Evolutionary conservation across 495 filamentous ascomycete species (phyloP).

Genomic region (Sabuloglossum arenarium): DNA sequence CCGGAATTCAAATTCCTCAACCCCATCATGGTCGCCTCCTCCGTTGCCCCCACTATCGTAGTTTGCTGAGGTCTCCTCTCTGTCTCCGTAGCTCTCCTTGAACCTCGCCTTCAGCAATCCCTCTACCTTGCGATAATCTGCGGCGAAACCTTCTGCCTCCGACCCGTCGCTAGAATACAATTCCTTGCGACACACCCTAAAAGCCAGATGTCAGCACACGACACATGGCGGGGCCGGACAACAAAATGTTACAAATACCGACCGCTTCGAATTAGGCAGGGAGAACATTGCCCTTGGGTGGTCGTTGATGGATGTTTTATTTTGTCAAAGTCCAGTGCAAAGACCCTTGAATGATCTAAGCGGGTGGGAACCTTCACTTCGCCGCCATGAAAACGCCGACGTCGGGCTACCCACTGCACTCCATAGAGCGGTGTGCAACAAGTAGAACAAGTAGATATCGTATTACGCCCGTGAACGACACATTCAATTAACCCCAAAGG

Average conservation of each 20-base stretch:
- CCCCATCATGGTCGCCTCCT: conserved; percentile 8
- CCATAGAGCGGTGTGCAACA: too few relatives aligned
- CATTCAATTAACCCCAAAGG: too few relatives aligned
- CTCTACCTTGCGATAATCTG: conserved; percentile 6
- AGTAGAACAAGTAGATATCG: too few relatives aligned
- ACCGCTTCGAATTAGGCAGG: conserved; percentile 31
- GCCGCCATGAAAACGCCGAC: too few relatives aligned
- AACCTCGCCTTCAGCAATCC: conserved; percentile 2
- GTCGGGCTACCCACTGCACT: too few relatives aligned
- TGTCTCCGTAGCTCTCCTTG: background rate
- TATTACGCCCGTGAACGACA: too few relatives aligned
- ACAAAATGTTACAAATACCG: conserved; percentile 4
- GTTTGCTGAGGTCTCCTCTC: conserved; percentile 3
- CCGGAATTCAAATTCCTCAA: conserved; percentile 27
- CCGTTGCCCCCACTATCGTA: conserved; percentile 6
- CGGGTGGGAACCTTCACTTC: too few relatives aligned
- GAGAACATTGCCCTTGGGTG: conserved; percentile 34
- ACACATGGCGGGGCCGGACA: background rate
- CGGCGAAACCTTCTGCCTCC: conserved; percentile 13
- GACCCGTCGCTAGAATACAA: conserved; percentile 15
- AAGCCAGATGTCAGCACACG: background rate
- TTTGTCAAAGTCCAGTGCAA: too few relatives aligned
- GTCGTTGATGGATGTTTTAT: too few relatives aligned
- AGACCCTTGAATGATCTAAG: too few relatives aligned
- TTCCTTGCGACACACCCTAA: conserved; percentile 30